These are phyloP conservation scores for Neofusicoccum cordaticola DNA, from an alignment of 2,329 filamentous ascomycete genomes.

Conservation along the genomic window DNA sequence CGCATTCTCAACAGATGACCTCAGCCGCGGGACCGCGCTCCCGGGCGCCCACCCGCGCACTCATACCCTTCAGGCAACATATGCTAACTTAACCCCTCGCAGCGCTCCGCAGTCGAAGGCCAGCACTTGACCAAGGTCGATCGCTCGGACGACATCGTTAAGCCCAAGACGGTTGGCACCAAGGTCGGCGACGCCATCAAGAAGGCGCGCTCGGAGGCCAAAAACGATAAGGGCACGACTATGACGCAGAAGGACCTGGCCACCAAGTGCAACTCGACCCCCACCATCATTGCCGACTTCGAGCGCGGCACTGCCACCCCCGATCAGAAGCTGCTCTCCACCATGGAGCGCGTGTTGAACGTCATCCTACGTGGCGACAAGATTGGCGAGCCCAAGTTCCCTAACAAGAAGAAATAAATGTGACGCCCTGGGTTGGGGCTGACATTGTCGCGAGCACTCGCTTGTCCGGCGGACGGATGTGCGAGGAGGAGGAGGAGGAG, in stretches of 20 bases:
- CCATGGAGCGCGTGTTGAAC: constrained; percentile 82
- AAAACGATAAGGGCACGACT: constrained; percentile 66
- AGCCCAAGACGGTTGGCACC: constrained; percentile 81
- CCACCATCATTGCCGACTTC: constrained; percentile 75
- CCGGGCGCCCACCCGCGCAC: neutral
- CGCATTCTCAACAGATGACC: neutral
- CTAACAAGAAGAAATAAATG: constrained; percentile 60
- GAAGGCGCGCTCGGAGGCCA: constrained; percentile 72
- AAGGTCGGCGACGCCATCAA: constrained; percentile 80
- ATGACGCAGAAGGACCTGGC: constrained; percentile 91
- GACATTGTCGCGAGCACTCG: neutral
- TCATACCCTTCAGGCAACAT: neutral
- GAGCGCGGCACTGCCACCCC: constrained; percentile 76
- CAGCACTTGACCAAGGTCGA: constrained; percentile 98
- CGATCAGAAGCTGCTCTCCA: constrained; percentile 76
- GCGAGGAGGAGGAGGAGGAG: neutral
- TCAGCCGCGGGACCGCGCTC: neutral
- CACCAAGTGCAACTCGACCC: constrained; percentile 84
- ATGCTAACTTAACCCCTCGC: constrained; percentile 40
- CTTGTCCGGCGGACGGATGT: neutral
- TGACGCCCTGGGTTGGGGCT: neutral
- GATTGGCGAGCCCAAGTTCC: constrained; percentile 81
- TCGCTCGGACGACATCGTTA: constrained; percentile 94
- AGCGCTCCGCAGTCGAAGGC: constrained; percentile 63
- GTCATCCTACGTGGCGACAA: constrained; percentile 82